Conservation (phyloP, 2,329 filamentous ascomycete genomes). For the Aspergillus sp. region DNA sequence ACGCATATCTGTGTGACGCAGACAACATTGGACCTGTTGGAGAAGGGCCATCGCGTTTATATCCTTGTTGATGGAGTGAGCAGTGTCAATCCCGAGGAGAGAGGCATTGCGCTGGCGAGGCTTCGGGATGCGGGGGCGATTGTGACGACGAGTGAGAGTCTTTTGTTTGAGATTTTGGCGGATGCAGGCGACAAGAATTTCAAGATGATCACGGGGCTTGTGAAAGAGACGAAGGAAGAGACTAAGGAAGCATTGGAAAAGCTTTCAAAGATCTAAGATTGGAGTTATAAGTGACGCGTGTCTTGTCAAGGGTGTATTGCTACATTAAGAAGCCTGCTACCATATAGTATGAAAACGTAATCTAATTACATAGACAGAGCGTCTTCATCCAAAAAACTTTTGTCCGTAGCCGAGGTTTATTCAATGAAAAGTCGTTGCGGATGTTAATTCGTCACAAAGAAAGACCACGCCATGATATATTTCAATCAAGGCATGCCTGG, state of each 20-base stretch:
- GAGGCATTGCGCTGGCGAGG: conserved; percentile 73
- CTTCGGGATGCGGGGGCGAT: conserved; percentile 72
- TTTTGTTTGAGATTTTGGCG: conserved; percentile 84
- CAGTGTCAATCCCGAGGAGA: conserved; percentile 80
- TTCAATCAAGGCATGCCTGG: conserved; percentile 24
- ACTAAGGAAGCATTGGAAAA: conserved; percentile 69
- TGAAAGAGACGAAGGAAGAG: conserved; percentile 72
- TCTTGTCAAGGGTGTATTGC: conserved; percentile 8
- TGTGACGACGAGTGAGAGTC: conserved; percentile 85
- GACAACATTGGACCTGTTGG: conserved; percentile 78
- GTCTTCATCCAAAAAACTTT: conserved; percentile 10
- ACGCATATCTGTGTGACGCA: conserved; percentile 93
- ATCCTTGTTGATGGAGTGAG: conserved; percentile 86
- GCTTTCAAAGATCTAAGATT: conserved; percentile 59
- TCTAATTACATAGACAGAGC: background rate
- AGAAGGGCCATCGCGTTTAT: conserved; percentile 76
- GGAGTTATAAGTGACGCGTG: background rate
- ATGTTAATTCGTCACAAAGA: background rate
- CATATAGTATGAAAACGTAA: conserved; percentile 8
- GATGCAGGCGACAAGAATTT: conserved; percentile 74
- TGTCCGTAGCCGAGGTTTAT: background rate
- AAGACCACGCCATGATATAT: conserved; percentile 19
- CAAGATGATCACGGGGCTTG: conserved; percentile 68
- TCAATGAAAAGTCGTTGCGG: conserved; percentile 2
- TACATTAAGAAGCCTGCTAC: conserved; percentile 14